phyloP scores from a whole-genome alignment of 2,329 filamentous ascomycete species.

The Fusarium keratoplasticum region DNA sequence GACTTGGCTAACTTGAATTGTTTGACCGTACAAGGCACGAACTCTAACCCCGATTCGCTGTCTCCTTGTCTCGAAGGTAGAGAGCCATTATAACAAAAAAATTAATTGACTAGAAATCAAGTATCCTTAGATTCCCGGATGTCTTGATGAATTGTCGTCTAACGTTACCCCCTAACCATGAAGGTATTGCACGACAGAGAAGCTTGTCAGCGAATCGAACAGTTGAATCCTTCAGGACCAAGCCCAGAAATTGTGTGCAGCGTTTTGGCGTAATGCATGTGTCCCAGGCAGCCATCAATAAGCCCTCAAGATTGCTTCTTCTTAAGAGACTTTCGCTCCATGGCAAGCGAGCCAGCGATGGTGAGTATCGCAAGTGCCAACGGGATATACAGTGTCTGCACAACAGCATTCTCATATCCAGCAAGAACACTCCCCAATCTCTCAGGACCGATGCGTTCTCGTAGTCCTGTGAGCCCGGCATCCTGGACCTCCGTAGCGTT shows the following conservation, averaged over 20 bases:
- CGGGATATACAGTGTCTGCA: constrained; percentile 41
- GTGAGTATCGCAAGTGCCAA: constrained; percentile 31
- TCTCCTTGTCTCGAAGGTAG: no score
- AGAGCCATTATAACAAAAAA: background rate
- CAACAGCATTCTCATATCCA: constrained; percentile 38
- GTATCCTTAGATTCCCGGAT: background rate
- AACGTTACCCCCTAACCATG: background rate
- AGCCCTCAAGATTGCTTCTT: constrained; percentile 30
- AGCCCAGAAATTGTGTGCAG: no score
- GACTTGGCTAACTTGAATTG: no score
- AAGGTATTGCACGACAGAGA: no score
- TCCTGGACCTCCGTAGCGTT: constrained; percentile 22
- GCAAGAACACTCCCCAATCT: constrained; percentile 24
- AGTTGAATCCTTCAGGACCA: no score
- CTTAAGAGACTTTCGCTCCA: constrained; percentile 40
- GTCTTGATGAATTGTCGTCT: no score
- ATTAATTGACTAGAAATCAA: background rate
- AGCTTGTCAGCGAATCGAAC: no score
- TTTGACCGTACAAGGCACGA: no score
- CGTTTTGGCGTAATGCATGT: no score
- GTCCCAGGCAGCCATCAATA: no score
- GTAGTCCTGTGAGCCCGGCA: constrained; percentile 27
- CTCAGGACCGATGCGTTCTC: constrained; percentile 20
- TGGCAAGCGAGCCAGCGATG: constrained; percentile 32
- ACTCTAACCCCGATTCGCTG: no score